These are phyloP conservation scores for Zymoseptoria tritici DNA, from an alignment of 2,329 filamentous ascomycete species.

Conservation along the genomic window DNA sequence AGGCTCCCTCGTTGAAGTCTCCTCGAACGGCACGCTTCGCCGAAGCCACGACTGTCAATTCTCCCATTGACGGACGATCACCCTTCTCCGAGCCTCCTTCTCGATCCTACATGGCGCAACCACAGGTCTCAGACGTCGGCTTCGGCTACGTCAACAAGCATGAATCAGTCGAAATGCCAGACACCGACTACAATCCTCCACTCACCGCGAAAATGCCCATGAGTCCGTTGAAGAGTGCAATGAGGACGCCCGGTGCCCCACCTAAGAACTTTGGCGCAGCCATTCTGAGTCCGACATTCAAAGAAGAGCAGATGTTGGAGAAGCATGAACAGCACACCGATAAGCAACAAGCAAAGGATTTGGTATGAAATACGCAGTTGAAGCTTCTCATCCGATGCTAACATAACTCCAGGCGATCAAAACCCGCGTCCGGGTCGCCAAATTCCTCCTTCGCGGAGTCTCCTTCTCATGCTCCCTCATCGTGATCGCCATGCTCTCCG, in stretches of 20 bases:
- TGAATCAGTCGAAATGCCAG: constrained; percentile 51
- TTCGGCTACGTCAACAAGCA: constrained; percentile 74
- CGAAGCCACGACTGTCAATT: constrained; percentile 72
- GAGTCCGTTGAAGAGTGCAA: constrained; percentile 79
- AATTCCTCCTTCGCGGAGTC: constrained; percentile 88
- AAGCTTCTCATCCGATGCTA: constrained; percentile 21
- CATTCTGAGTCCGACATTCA: constrained; percentile 83
- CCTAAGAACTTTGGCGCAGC: constrained; percentile 58
- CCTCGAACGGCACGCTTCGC: constrained; percentile 72
- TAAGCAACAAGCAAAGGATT: constrained; percentile 75
- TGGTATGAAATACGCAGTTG: constrained; percentile 56
- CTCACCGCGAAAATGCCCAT: constrained; percentile 55
- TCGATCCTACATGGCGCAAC: constrained; percentile 50
- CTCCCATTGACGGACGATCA: constrained; percentile 56
- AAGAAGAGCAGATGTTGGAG: constrained; percentile 77
- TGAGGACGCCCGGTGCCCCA: constrained; percentile 79
- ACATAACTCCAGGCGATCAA: constrained; percentile 70
- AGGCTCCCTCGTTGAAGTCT: constrained; percentile 29
- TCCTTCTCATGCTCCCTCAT: constrained; percentile 97
- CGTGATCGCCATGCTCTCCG: constrained; percentile 79
- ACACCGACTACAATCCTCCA: constrained; percentile 36
- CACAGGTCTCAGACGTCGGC: constrained; percentile 77
- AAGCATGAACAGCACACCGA: constrained; percentile 76
- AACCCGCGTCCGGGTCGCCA: constrained; percentile 81
- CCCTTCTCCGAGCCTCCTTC: constrained; percentile 55